Base-by-base conservation (phyloP, 2,329 filamentous ascomycete species). In the Phialophora chinensis region DNA sequence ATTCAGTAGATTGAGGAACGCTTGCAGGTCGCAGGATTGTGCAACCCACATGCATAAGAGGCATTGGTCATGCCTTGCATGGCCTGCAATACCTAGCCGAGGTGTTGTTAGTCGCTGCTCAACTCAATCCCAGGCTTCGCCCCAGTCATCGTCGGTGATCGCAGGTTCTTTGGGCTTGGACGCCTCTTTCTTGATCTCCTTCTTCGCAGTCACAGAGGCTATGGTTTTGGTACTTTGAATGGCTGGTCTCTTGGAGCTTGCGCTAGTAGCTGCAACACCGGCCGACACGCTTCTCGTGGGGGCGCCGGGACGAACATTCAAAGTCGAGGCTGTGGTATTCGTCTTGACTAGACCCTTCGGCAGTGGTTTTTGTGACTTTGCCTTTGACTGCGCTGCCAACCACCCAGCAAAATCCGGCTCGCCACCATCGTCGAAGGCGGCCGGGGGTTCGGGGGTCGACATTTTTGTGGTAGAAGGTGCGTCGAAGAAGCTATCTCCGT, bases 321-420 rank as follows among this genome's bases (percentile, higher is more conserved):
- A 74, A 66, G 79, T 79, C 10, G 58, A 58, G 25, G 27, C 60
- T 27, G 76, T 72, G 8, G 77, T 72, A 14, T 77, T 71, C 0
- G 78, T 74, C 78, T 96, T 97, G 1, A 83, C 80, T 29, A 98
- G 77, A 0, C 94, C 94, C 79, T 96, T 99, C 0, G 94, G 93
- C 62, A 98, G 76, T 2, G 89, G 81, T 71, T 91, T 95, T 72
- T 84, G 85, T 1, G 79, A 73, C 80, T 96, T 97, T 69, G 90
- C 87, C 69, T 89, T 85, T 5, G 90, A 88, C 76, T 97, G 92
- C 12, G 93, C 93, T 12, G 92, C 93, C 25, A 98, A 79, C 93
- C 95, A 98, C 4, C 93, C 93, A 4, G 93, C 94, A 78, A 99
- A 98, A 77, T 98, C 95, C 0, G 94, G 94, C 77, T 99, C 94